Evolutionary conservation across 2,329 filamentous ascomycete genomes (phyloP).

Genomic region (Thelonectria olida): DNA sequence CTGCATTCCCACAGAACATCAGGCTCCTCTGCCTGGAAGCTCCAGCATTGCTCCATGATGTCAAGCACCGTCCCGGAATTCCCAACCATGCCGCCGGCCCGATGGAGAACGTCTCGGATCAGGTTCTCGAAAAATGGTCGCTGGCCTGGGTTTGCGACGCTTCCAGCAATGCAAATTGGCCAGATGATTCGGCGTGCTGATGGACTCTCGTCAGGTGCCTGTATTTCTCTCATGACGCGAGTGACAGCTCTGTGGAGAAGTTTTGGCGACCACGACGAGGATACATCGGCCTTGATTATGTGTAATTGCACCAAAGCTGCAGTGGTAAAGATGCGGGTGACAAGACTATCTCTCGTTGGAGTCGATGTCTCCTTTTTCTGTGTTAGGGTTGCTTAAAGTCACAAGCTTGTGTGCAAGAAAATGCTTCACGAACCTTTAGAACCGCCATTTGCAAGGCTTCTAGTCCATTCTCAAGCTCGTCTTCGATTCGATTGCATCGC

Average conservation of each 20-base stretch:
- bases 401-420: too few relatives aligned
- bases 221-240: not conserved
- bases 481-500: not conserved
- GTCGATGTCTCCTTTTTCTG: too few relatives aligned
- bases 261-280: not conserved
- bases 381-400: too few relatives aligned
- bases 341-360: not conserved
- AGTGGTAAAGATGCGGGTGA: not conserved
- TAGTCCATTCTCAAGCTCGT: not conserved
- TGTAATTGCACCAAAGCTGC: not conserved
- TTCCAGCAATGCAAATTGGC: not conserved
- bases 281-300: not conserved
- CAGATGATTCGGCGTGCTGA: slow-evolving; percentile 1
- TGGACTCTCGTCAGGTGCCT: not conserved
- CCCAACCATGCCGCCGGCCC: not conserved
- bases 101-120: not conserved
- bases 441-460: not conserved
- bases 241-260: not conserved
- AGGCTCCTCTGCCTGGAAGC: not conserved
- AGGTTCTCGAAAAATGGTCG: not conserved
- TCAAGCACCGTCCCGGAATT: not conserved
- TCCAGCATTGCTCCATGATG: not conserved
- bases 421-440: too few relatives aligned
- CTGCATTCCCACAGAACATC: not conserved
- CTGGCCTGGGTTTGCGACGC: not conserved